Evolutionary conservation across 2,329 filamentous ascomycete genomes (phyloP), one percentile per base, ranked within the genome.

Genomic region (Fusarium sp.): DNA sequence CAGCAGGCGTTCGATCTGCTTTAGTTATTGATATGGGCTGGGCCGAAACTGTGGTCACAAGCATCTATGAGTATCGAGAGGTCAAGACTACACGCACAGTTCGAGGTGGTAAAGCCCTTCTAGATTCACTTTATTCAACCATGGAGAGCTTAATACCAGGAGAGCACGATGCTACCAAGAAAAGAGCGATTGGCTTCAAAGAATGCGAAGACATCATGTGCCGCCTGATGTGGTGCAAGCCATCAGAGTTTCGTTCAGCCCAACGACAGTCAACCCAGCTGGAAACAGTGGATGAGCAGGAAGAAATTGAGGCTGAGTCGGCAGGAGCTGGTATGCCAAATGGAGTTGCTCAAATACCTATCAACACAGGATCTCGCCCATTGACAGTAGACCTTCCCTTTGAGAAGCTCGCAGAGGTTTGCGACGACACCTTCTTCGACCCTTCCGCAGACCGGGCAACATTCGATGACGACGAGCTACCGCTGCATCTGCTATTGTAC

Each of bases 1-100:
- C 91, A 9, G 94, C 94, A 8, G 96, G 96, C 1, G 82, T 97
- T 40, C 89, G 96, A 15, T 93, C 92, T n/a, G 93, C 91, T 1
- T 79, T 99, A 41, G 88, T 98, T 1, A 84, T 99, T 37, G 94
- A 99, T 75, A 85, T 99, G 63, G 96, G 95, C 42, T 99, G 96
- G 96, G 86, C 89, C 41, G 96, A 98, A 79, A 97, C 94, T 0
- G 86, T 91, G 1, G 88, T 97, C 23, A 97, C 93, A 1, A 92
- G 90, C 8, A 85, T 98, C 8, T 98, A 94, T 76, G 96, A 99
- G 80, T 97, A 94, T 77, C 90, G 92, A 55, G 94, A 97, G 77
- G 88, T 97, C 2, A 84, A 85, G 16, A 88, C 88, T 55, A 87
- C 84, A 58, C 86, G 92, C 55, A 95, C 88, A 38, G 84, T 92